Evolutionary conservation across 2,329 filamentous ascomycete species (phyloP).

Genomic region (Fusarium temperatum): DNA sequence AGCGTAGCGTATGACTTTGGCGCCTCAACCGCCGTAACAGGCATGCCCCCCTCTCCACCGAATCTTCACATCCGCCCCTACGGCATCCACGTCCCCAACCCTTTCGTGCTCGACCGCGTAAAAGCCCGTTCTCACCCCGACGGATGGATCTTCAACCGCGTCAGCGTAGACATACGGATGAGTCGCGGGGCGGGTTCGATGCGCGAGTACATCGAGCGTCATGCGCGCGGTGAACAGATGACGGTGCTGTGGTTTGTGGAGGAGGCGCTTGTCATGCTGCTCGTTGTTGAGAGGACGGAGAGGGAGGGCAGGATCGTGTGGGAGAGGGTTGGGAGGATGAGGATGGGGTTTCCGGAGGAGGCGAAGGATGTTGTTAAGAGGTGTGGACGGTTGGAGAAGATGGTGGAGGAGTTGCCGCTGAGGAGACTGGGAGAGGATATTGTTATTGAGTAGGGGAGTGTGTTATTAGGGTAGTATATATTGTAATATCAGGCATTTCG

Average conservation of each 20-base stretch:
- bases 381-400: constrained; percentile 44
- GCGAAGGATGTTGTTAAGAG: constrained; percentile 45
- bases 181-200: constrained; percentile 43
- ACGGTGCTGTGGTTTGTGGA: constrained; percentile 50
- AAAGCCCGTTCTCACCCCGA: constrained; percentile 45
- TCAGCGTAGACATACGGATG: constrained; percentile 47
- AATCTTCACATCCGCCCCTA: constrained; percentile 41
- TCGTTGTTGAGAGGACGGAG: constrained; percentile 45
- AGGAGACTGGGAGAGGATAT: constrained; percentile 47
- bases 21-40: background rate
- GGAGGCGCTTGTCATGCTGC: constrained; percentile 46
- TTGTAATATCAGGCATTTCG: constrained; percentile 25
- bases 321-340: constrained; percentile 49
- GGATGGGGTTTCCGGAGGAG: constrained; percentile 48
- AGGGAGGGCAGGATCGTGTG: constrained; percentile 34
- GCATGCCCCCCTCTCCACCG: constrained; percentile 32
- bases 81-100: constrained; percentile 46
- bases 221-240: constrained; percentile 49
- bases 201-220: constrained; percentile 47
- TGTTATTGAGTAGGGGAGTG: constrained; percentile 43
- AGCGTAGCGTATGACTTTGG: constrained; percentile 47
- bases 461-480: background rate
- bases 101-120: constrained; percentile 47
- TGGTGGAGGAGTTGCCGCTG: constrained; percentile 46
- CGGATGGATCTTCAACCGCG: constrained; percentile 49